A percentile compares a stretch with the other conserved stretches of the same genome.
These are phyloP conservation scores for Leptomonas seymouri DNA, from an alignment of 208 protist species.

Conservation along the genomic window DNA sequence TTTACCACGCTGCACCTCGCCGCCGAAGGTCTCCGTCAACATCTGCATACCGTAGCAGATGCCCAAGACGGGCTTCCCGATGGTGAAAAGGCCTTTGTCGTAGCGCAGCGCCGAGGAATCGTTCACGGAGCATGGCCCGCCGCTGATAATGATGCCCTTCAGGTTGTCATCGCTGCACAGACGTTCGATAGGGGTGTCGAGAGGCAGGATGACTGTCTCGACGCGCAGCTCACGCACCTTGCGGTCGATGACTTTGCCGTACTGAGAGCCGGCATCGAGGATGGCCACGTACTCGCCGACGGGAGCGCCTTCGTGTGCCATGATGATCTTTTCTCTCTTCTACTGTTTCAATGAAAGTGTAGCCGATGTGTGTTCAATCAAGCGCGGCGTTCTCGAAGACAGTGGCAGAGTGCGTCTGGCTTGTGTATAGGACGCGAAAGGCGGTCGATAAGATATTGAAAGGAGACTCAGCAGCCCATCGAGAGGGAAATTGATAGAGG, in stretches of 20 bases:
- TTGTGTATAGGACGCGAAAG: too few species aligned
- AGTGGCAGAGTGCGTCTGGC: too few species aligned
- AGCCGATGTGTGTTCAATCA: too few species aligned
- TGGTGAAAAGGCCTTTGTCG: slow-evolving; percentile 72
- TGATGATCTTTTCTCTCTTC: background rate
- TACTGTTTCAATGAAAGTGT: background rate
- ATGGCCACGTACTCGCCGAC: slow-evolving; percentile 90
- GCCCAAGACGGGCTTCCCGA: slow-evolving; percentile 93
- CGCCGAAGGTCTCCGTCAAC: slow-evolving; percentile 84
- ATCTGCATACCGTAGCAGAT: slow-evolving; percentile 99
- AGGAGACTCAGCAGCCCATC: too few species aligned
- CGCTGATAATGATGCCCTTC: slow-evolving; percentile 96
- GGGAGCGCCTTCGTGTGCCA: slow-evolving; percentile 10
- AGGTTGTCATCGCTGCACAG: slow-evolving; percentile 52
- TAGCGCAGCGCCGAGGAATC: slow-evolving; percentile 86
- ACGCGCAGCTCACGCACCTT: slow-evolving; percentile 95
- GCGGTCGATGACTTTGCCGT: slow-evolving; percentile 97
- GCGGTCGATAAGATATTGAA: too few species aligned
- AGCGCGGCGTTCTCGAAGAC: too few species aligned
- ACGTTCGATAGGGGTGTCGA: slow-evolving; percentile 60
- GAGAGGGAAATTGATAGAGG: too few species aligned
- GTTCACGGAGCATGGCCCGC: slow-evolving; percentile 93
- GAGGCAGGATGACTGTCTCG: slow-evolving; percentile 90
- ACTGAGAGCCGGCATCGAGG: slow-evolving; percentile 97
- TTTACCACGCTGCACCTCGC: slow-evolving; percentile 82